Evolutionary conservation across 2,329 filamentous ascomycete genomes (phyloP), one percentile per base, ranked within the genome.

Genomic region (Epichloe hybrida): DNA sequence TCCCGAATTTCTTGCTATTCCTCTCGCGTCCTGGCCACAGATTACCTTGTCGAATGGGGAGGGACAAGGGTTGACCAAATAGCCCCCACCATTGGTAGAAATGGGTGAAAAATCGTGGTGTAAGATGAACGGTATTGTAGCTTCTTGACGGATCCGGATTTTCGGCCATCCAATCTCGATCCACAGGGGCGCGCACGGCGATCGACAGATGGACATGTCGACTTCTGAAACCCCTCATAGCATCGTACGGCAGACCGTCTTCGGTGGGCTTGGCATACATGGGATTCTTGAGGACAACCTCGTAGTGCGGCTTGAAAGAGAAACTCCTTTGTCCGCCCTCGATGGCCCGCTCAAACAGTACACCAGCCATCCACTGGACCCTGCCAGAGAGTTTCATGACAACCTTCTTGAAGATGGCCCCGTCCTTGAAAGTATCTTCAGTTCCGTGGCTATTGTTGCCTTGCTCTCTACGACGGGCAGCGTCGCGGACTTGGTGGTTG

Each of bases 61-160:
- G 74, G 11, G 91, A 94, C 83, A 97, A 89, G 8, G 91, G 86
- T 1, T 91, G 90, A 8, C 89, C 89, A 67, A 98, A 98, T 58
- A 97, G 81, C 1, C 86, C 91, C 89, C 90, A 97, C 93, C 93
- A 98, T 52, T 83, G 82, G 70, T 90, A 97, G 73, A 98, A 98
- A 64, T 98, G 93, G 0, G 91, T 96, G 65, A 98, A 98, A 72
- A 98, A 95, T 8, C 90, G 83, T 5, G 93, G 93, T 1, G 87
- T 93, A 34, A 98, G 76, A 66, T 98, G 94, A 1, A 97, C 86
- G 0, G 91, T 89, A 63, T 98, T 98, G 72, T 98, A 98, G 63
- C 91, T 97, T 56, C 83, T 80, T 1, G 90, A 94, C 3, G 85
- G 79, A 56, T 86, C 81, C 3, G 81, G 71, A 58, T 84, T 86